Evolutionary conservation across 2,329 filamentous ascomycete species (phyloP).

Genomic region (Colletotrichum euphorbiae): DNA sequence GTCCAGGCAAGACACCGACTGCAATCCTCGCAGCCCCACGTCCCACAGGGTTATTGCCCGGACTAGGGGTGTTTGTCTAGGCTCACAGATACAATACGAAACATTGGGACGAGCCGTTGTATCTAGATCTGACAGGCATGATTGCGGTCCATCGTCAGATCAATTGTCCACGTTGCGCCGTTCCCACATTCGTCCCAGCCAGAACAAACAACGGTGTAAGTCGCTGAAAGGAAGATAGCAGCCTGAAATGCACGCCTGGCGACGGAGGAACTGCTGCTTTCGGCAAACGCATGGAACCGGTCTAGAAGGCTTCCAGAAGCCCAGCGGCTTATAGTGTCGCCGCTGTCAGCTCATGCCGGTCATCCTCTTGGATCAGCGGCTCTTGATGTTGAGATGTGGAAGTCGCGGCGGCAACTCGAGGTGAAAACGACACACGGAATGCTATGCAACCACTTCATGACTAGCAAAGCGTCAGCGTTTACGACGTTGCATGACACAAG

Average conservation of each 20-base stretch:
- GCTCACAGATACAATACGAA: not conserved
- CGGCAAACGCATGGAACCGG: conserved; percentile 32
- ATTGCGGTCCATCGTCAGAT: not conserved
- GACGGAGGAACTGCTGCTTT: conserved; percentile 21
- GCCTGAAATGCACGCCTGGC: not conserved
- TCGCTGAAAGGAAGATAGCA: too few relatives aligned
- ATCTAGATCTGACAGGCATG: conserved; percentile 3
- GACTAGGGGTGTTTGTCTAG: not conserved
- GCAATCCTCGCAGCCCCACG: not conserved
- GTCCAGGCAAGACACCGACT: not conserved
- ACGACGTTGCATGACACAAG: conserved; percentile 23
- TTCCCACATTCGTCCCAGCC: not conserved
- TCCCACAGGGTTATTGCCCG: not conserved
- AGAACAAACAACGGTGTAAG: not conserved
- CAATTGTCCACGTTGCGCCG: not conserved
- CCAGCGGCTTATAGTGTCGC: not conserved
- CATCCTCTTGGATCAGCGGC: not conserved
- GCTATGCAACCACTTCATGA: not conserved
- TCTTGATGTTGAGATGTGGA: not conserved
- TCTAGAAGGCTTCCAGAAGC: conserved; percentile 31
- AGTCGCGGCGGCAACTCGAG: not conserved
- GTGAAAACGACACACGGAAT: not conserved
- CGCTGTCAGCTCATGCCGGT: conserved; percentile 30
- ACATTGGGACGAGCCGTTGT: not conserved
- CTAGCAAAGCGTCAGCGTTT: not conserved